These are phyloP conservation scores for Diplodia seriata DNA, from an alignment of 2,329 filamentous ascomycete genomes.

Conservation along the genomic window DNA sequence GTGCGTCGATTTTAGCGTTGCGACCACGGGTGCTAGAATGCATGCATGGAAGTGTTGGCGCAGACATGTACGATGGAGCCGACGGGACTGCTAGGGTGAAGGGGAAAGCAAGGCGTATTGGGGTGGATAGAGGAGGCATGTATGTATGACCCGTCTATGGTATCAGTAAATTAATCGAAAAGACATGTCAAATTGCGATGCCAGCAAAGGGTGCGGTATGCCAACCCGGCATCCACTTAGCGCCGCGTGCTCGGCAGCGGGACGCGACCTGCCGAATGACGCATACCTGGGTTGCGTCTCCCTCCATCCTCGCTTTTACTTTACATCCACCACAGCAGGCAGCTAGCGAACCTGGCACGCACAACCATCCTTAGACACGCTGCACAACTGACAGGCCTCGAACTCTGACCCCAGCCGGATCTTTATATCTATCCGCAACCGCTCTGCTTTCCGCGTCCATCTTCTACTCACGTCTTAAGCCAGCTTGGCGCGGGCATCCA, in stretches of 20 bases:
- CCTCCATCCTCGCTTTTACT: background rate
- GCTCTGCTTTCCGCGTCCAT: background rate
- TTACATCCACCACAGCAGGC: background rate
- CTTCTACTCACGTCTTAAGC: background rate
- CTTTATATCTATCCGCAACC: too few relatives aligned
- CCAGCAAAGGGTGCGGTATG: background rate
- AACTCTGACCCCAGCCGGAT: background rate
- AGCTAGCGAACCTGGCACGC: background rate
- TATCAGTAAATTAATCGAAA: conserved; percentile 15
- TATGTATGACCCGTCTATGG: conserved; percentile 14
- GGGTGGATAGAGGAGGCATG: conserved; percentile 23
- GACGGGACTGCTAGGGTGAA: background rate
- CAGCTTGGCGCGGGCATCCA: background rate
- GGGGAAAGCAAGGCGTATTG: conserved; percentile 21
- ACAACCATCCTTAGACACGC: background rate
- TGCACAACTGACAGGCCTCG: background rate
- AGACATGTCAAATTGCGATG: background rate
- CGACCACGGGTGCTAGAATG: background rate
- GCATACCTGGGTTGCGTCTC: background rate
- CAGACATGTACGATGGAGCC: conserved; percentile 9
- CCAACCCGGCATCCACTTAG: background rate
- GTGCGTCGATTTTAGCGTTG: conserved; percentile 3
- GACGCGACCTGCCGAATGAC: conserved; percentile 11
- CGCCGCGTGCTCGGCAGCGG: conserved; percentile 11
- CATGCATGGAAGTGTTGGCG: background rate